Conservation (phyloP, 768 basidiomycete species). For the Tulasnella sp. region DNA sequence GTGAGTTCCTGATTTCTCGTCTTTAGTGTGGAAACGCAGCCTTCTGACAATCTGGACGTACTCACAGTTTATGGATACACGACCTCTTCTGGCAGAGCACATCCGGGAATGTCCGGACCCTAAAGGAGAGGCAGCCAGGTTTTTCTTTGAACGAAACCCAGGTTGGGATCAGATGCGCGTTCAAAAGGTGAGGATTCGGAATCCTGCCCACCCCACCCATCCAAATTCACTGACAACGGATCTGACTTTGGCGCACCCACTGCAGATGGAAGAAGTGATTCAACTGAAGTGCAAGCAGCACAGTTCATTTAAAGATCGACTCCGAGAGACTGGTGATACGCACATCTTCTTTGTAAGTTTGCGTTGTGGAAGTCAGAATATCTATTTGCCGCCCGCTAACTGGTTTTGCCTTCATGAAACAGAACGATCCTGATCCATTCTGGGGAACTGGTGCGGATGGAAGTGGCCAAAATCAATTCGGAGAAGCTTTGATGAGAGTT, state of each 20-base stretch:
- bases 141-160: neutral
- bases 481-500: neutral
- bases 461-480: neutral
- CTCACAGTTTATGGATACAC: neutral
- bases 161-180: neutral
- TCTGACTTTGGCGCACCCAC: neutral
- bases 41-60: neutral
- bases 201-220: neutral
- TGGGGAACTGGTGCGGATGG: neutral
- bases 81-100: neutral
- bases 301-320: neutral
- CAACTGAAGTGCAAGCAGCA: constrained; percentile 2
- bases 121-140: neutral
- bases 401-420: neutral
- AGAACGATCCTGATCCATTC: constrained; percentile 2
- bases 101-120: neutral
- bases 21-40: neutral
- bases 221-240: neutral
- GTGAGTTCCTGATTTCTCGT: neutral
- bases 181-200: neutral
- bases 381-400: neutral
- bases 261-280: neutral
- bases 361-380: neutral
- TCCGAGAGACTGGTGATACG: neutral
- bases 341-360: neutral